Percentiles rank a stretch among this genome's conserved stretches.
phyloP scores from a whole-genome alignment of 2,329 filamentous ascomycete genomes.

The Fusarium annulatum region DNA sequence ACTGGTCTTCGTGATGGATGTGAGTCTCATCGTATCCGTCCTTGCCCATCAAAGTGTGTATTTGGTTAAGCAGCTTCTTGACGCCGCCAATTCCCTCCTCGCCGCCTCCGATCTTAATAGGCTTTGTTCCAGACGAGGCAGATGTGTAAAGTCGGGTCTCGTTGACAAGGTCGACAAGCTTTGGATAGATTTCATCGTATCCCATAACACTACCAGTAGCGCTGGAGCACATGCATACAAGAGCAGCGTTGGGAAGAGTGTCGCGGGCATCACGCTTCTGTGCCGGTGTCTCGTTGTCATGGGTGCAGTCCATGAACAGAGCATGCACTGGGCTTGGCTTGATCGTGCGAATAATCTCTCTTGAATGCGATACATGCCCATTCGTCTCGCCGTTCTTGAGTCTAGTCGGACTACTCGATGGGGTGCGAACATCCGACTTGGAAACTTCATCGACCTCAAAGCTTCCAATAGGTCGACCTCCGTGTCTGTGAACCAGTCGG shows the following conservation, averaged over 20 bases:
- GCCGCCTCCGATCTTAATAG: constrained; percentile 74
- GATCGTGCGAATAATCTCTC: constrained; percentile 81
- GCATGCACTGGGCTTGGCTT: constrained; percentile 91
- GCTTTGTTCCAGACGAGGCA: constrained; percentile 70
- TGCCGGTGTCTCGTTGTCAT: constrained; percentile 96
- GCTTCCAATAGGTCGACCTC: constrained; percentile 93
- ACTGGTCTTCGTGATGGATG: constrained; percentile 95
- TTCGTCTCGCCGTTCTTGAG: constrained; percentile 37
- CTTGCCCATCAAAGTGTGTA: constrained; percentile 95
- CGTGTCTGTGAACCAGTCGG: constrained; percentile 91
- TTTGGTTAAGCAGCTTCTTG: constrained; percentile 93
- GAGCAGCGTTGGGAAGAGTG: constrained; percentile 90
- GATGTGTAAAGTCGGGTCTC: constrained; percentile 88
- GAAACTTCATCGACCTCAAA: constrained; percentile 93
- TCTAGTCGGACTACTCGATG: constrained; percentile 47
- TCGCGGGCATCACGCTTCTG: constrained; percentile 96
- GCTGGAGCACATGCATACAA: constrained; percentile 96
- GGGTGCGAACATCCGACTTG: constrained; percentile 62
- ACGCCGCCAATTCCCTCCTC: constrained; percentile 88
- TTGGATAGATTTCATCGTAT: constrained; percentile 96
- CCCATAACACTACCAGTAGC: constrained; percentile 97
- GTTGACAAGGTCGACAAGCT: constrained; percentile 90
- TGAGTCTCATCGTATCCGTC: constrained; percentile 96
- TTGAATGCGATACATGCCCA: constrained; percentile 53
- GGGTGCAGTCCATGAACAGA: constrained; percentile 98